Evolutionary conservation across 768 basidiomycete genomes (phyloP), one percentile per base, ranked within the genome.

Genomic region (Lactifluus rugatus): DNA sequence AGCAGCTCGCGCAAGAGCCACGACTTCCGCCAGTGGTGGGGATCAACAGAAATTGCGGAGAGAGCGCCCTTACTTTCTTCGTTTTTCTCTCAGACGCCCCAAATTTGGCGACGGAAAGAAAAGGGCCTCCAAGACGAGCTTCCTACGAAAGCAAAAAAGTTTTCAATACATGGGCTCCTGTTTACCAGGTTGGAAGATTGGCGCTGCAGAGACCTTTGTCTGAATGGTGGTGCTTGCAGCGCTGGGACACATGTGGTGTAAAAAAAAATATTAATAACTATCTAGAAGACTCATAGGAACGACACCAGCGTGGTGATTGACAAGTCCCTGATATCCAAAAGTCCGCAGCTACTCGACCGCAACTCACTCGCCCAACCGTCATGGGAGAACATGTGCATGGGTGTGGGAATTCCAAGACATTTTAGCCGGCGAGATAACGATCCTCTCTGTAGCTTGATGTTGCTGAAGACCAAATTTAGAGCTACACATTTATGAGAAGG

Each of bases 71-170:
- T 44, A 28, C 45, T 36, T 39, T 58, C 57, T 47, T 17, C 16
- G 52, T 32, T 41, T n/a, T 32, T 26, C 28, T 23, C 46, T 31
- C 52, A 58, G 32, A 48, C 47, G 39, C 31, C 39, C 23, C 48
- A 55, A 46, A 60, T 60, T 60, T 50, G 58, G 58, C 50, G 48
- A 60, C 58, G 58, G 58, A 37, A 49, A 21, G 25, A 46, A 52
- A 58, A 25, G 5, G 21, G 17, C 39, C 13, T 13, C 47, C 13
- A 54, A 21, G 52, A n/a, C 34, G 13, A 46, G 25, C 46, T 58
- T 48, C 57, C 57, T 41, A 48, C 47, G 28, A 21, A 37, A 46
- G 52, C 52, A 36, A n/a, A n/a, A n/a, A n/a, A 54, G 52, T 19
- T 47, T 58, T 58, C 26, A 54, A 58, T 58, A 54, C 47, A 48